phyloP scores from a whole-genome alignment of 345 rosid genomes.

The Camelina neglecta region DNA sequence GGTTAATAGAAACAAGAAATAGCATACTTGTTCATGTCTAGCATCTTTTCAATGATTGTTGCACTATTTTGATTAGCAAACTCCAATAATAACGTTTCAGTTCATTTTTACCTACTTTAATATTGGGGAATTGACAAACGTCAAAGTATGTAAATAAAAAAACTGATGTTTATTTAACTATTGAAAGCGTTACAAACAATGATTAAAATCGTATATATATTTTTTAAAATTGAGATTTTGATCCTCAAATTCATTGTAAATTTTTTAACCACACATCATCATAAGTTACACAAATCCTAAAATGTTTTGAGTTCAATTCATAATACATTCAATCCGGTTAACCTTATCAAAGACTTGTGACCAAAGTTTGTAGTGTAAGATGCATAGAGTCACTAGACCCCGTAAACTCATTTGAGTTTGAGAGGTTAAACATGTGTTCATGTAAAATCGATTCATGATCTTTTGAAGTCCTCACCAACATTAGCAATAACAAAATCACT shows the following conservation, averaged over 20 bases:
- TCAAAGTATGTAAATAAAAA: too few relatives aligned
- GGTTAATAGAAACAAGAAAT: constrained; percentile 29
- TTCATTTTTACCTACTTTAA: background rate
- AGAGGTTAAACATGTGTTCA: background rate
- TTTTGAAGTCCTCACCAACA: constrained; percentile 24
- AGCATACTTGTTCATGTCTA: background rate
- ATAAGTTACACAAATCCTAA: too few relatives aligned
- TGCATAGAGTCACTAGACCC: background rate
- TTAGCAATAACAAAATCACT: constrained; percentile 17
- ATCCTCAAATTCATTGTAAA: background rate
- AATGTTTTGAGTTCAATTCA: background rate
- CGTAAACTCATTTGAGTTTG: background rate
- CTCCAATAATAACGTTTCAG: background rate
- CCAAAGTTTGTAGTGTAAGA: background rate
- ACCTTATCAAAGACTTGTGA: background rate
- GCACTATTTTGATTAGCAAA: constrained; percentile 19
- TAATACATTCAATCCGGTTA: background rate
- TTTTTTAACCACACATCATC: background rate
- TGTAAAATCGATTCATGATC: background rate
- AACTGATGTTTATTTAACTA: background rate
- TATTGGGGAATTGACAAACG: background rate
- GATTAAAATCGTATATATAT: background rate
- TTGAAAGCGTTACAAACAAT: background rate
- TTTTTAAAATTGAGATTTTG: background rate
- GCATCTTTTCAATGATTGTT: constrained; percentile 24